Percentiles rank a stretch among this genome's conserved stretches.
phyloP scores from a whole-genome alignment of 2,329 filamentous ascomycete genomes.

The Ceratocystiopsis minuta region DNA sequence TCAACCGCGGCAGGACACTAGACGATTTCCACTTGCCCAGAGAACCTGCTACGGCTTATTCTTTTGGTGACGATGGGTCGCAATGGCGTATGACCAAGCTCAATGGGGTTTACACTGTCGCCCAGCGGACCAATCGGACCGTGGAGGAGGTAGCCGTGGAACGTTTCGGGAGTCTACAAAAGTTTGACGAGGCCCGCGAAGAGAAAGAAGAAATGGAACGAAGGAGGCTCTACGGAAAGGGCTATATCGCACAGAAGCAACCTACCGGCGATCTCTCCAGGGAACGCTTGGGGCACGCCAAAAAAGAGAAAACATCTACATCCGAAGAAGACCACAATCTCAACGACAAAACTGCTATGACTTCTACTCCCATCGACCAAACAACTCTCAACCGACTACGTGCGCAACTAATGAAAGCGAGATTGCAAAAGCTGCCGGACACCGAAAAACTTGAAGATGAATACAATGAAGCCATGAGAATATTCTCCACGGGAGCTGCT shows the following conservation, averaged over 20 bases:
- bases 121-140: slow-evolving; percentile 51
- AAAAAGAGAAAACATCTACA: slow-evolving; percentile 5
- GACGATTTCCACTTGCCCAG: slow-evolving; percentile 35
- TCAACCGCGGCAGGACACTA: slow-evolving; percentile 35
- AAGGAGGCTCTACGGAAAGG: slow-evolving; percentile 63
- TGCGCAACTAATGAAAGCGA: slow-evolving; percentile 91
- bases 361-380: slow-evolving; percentile 43
- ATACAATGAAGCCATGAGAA: slow-evolving; percentile 59
- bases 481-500: slow-evolving; percentile 26
- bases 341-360: too few relatives aligned
- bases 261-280: slow-evolving; percentile 75
- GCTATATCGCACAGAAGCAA: slow-evolving; percentile 69
- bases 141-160: slow-evolving; percentile 73
- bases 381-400: slow-evolving; percentile 76
- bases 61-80: slow-evolving; percentile 74
- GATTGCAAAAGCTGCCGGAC: slow-evolving; percentile 60
- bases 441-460: slow-evolving; percentile 61
- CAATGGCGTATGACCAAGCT: slow-evolving; percentile 96
- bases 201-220: slow-evolving; percentile 84
- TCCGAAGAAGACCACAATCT: too few relatives aligned
- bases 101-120: slow-evolving; percentile 63
- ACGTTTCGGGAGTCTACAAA: slow-evolving; percentile 60
- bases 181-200: slow-evolving; percentile 84
- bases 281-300: slow-evolving; percentile 32
- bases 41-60: slow-evolving; percentile 51